Evolutionary conservation across 768 basidiomycete species (phyloP).

Genomic region (Tylopilus vinaceipallidus): DNA sequence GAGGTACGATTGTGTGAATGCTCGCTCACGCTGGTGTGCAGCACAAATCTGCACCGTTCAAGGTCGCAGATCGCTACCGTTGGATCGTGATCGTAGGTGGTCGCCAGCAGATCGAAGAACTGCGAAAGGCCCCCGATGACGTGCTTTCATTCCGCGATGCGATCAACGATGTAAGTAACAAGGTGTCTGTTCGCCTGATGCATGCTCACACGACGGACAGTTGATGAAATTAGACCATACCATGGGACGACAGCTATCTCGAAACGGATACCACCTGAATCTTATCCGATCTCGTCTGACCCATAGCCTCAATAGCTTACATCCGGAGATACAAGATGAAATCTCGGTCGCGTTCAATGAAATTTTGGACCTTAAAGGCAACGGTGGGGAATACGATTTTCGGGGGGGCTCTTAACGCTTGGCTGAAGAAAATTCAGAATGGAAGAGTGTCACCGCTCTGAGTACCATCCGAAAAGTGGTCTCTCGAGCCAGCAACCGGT

Average conservation of each 20-base stretch:
- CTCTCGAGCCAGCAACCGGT: conserved; percentile 34
- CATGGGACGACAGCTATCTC: conserved; percentile 31
- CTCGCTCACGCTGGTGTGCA: background rate
- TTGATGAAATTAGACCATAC: conserved; percentile 38
- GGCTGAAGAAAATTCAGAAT: conserved; percentile 30
- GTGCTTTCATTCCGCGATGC: conserved; percentile 36
- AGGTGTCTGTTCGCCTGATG: background rate
- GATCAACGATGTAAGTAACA: conserved; percentile 26
- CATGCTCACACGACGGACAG: too few relatives aligned
- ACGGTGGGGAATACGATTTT: conserved; percentile 10
- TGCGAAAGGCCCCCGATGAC: conserved; percentile 40
- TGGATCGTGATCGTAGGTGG: background rate
- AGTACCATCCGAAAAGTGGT: conserved; percentile 19
- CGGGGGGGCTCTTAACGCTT: background rate
- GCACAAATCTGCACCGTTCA: background rate
- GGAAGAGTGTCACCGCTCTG: conserved; percentile 33
- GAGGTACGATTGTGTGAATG: background rate
- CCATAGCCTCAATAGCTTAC: conserved; percentile 29
- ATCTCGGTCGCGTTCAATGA: conserved; percentile 39
- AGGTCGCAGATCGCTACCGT: background rate
- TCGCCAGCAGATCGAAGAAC: background rate
- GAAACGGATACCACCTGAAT: conserved; percentile 32
- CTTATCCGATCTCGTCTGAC: conserved; percentile 33
- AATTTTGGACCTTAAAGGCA: conserved; percentile 25
- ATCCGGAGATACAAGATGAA: conserved; percentile 30